Conservation (phyloP, 129 eudicot genomes). For the Flaveria robusta region DNA sequence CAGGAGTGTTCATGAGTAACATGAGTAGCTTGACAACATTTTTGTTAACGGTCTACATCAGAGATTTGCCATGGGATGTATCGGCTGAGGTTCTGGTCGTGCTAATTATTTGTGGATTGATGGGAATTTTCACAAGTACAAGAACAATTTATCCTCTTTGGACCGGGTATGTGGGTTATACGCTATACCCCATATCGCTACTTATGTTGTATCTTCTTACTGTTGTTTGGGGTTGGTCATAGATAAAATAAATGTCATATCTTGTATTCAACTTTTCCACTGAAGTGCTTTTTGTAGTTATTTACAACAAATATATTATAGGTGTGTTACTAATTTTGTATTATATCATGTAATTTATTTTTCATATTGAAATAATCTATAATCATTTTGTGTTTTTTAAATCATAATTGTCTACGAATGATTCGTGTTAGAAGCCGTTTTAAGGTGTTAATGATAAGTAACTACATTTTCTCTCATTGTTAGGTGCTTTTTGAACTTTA, state of each 20-base stretch:
- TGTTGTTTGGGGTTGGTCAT: slow-evolving; percentile 51
- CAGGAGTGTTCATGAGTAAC: slow-evolving; percentile 68
- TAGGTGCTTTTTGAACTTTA: too few relatives aligned
- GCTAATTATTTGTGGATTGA: slow-evolving; percentile 46
- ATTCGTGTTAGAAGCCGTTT: too few relatives aligned
- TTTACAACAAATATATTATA: neutral
- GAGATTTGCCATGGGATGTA: slow-evolving; percentile 55
- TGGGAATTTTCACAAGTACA: slow-evolving; percentile 53
- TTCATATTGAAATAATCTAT: neutral
- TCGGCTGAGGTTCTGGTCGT: slow-evolving; percentile 76
- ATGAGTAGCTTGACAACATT: slow-evolving; percentile 54
- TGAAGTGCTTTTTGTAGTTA: neutral
- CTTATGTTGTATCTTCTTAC: slow-evolving; percentile 55
- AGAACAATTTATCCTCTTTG: slow-evolving; percentile 57
- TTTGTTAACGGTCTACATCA: slow-evolving; percentile 49
- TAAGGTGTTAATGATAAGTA: too few relatives aligned
- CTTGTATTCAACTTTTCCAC: neutral
- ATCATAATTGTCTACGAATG: too few relatives aligned
- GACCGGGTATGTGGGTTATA: slow-evolving; percentile 55
- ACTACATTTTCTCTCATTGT: too few relatives aligned
- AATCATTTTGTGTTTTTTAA: too few relatives aligned
- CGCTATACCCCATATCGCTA: slow-evolving; percentile 57
- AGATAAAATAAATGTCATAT: neutral
- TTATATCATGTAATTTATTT: slow-evolving; percentile 5
- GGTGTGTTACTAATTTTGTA: neutral